phyloP scores from a whole-genome alignment of 2,329 filamentous ascomycete species.

The Scedosporium aurantiacum region DNA sequence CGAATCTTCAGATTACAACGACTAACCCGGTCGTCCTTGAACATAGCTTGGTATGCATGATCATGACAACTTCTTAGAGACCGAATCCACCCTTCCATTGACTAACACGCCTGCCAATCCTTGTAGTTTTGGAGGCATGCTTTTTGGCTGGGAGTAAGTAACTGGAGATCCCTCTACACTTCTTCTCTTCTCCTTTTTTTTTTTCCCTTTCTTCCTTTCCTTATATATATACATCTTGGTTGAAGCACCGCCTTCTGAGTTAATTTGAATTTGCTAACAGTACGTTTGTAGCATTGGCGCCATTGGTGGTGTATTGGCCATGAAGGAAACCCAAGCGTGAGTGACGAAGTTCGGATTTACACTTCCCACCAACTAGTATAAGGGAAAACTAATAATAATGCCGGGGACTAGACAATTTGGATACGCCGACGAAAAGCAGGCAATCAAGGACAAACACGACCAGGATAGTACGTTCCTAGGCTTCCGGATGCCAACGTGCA shows the following conservation, averaged over 20 bases:
- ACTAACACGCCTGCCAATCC: constrained; percentile 10
- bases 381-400: too few species aligned
- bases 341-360: neutral
- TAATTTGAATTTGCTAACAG: neutral
- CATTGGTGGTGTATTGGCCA: constrained; percentile 55
- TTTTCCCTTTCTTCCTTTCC: too few species aligned
- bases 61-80: too few species aligned
- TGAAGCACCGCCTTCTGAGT: too few species aligned
- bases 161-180: too few species aligned
- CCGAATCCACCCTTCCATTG: neutral
- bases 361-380: neutral
- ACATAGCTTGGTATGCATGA: constrained; percentile 4
- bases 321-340: constrained; percentile 42
- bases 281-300: constrained; percentile 44
- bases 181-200: neutral
- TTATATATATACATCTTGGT: too few species aligned
- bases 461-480: constrained; percentile 34
- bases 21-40: neutral
- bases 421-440: constrained; percentile 17
- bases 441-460: constrained; percentile 39
- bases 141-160: constrained; percentile 30
- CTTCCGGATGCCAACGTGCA: neutral
- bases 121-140: constrained; percentile 54
- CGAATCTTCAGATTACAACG: neutral
- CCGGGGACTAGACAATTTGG: constrained; percentile 16